Conservation (phyloP, 139 green algal genomes). For the Mesotaenium endlicherianum region DNA sequence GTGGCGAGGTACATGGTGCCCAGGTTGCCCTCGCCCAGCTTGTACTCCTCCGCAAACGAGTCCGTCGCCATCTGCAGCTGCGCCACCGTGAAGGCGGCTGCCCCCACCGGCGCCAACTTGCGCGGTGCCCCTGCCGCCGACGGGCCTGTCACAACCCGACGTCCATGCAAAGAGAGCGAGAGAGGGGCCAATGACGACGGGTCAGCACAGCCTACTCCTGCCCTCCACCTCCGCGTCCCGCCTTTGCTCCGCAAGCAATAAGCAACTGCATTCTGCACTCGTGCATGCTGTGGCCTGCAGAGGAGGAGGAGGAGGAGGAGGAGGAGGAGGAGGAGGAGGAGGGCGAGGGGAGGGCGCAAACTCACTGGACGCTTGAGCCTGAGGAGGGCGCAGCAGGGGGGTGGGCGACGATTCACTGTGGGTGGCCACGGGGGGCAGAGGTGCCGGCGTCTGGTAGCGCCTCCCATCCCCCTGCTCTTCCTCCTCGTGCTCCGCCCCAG, state of each 20-base stretch:
- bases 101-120: background rate
- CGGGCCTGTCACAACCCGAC: background rate
- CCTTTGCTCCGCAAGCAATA: no score
- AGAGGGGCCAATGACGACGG: background rate
- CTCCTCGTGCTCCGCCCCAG: background rate
- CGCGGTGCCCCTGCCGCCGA: background rate
- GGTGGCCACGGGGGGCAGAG: background rate
- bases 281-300: background rate
- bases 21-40: constrained; percentile 19
- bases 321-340: background rate
- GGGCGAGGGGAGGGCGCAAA: no score
- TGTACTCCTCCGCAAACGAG: background rate
- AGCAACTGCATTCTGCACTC: background rate
- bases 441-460: background rate
- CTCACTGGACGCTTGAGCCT: background rate
- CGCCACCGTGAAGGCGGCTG: constrained; percentile 7
- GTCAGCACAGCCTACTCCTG: background rate
- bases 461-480: background rate
- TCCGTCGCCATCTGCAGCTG: constrained; percentile 38
- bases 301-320: background rate
- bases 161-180: background rate
- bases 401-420: background rate
- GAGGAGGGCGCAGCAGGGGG: background rate
- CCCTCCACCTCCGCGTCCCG: no score
- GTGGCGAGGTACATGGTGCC: constrained; percentile 10